These are phyloP conservation scores for Scedosporium boydii DNA, from an alignment of 2,329 filamentous ascomycete species.

Conservation along the genomic window DNA sequence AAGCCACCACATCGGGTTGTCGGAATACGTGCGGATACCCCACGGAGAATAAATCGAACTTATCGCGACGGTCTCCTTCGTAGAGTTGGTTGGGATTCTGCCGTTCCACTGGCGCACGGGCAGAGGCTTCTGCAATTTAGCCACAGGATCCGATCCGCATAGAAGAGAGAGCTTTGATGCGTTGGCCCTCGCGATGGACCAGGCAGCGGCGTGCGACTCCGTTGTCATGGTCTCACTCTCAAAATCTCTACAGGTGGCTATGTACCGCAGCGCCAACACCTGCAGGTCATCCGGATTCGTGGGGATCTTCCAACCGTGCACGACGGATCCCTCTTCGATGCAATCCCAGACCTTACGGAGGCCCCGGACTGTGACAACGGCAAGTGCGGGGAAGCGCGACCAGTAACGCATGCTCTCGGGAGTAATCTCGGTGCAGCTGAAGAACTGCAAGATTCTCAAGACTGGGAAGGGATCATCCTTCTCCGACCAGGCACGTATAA, in stretches of 20 bases:
- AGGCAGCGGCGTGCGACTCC: not conserved
- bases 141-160: not conserved
- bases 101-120: not conserved
- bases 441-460: conserved; percentile 36
- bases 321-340: conserved; percentile 11
- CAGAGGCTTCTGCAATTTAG: not conserved
- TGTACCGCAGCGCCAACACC: conserved; percentile 4
- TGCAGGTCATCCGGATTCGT: conserved; percentile 6
- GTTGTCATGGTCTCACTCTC: not conserved
- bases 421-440: conserved; percentile 30
- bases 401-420: conserved; percentile 29
- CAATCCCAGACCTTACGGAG: not conserved
- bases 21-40: not conserved
- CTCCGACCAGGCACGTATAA: conserved; percentile 36
- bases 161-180: not conserved
- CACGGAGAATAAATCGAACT: not conserved
- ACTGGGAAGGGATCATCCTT: conserved; percentile 31
- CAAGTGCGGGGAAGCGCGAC: conserved; percentile 32
- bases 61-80: not conserved
- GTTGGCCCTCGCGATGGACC: not conserved
- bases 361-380: conserved; percentile 26
- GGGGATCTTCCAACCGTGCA: conserved; percentile 24
- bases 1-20: conserved; percentile 26
- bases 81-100: not conserved
- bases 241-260: conserved; percentile 2